phyloP scores from a whole-genome alignment of 129 eudicot genomes.

The Helichrysum umbraculigerum region DNA sequence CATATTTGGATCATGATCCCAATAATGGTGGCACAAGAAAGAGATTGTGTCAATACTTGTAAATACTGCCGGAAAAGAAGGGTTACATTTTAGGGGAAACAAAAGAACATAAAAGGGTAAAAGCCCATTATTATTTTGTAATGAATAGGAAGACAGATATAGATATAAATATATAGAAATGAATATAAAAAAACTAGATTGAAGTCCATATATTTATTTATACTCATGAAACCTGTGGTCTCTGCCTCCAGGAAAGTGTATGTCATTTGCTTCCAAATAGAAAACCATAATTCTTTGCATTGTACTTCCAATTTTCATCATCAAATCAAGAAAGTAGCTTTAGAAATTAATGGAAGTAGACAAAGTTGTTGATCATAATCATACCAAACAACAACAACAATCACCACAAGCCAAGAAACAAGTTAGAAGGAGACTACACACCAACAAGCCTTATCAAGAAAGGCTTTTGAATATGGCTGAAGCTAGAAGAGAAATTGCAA shows the following conservation, averaged over 20 bases:
- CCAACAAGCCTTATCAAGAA: constrained; percentile 71
- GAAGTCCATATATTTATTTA: constrained; percentile 38
- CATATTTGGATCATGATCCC: background rate
- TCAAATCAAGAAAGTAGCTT: constrained; percentile 39
- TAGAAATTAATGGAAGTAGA: constrained; percentile 39
- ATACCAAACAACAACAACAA: constrained; percentile 22
- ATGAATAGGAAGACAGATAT: constrained; percentile 30
- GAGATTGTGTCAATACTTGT: constrained; percentile 13
- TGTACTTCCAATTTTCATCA: background rate
- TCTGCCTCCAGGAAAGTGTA: constrained; percentile 39
- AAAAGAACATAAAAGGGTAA: background rate
- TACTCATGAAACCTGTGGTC: constrained; percentile 40
- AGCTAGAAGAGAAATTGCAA: constrained; percentile 80
- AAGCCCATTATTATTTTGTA: constrained; percentile 38
- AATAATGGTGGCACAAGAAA: constrained; percentile 18
- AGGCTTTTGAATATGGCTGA: constrained; percentile 80
- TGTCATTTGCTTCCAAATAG: constrained; percentile 35
- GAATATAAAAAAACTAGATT: constrained; percentile 28
- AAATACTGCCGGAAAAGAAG: constrained; percentile 24
- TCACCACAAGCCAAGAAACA: constrained; percentile 49
- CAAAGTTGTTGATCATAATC: constrained; percentile 26
- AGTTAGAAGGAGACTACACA: constrained; percentile 74
- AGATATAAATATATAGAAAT: constrained; percentile 6
- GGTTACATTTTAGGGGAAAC: constrained; percentile 15
- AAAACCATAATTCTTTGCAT: constrained; percentile 15